phyloP scores from a whole-genome alignment of 805 yeast genomes.

The Candida bentonensis region DNA sequence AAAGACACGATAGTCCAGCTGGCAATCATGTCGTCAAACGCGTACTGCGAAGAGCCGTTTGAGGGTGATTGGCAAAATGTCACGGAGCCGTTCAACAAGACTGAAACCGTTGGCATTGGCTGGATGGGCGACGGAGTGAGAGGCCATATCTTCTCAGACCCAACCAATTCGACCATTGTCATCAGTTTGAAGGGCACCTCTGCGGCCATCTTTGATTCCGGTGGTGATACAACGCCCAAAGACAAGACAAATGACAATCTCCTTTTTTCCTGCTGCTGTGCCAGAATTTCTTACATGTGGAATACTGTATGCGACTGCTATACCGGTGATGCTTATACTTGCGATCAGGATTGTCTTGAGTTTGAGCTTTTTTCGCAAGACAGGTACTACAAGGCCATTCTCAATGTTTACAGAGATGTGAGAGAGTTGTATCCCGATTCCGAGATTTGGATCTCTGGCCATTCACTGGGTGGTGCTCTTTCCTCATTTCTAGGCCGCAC shows the following conservation, averaged over 20 bases:
- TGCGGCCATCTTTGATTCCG: conserved; percentile 48
- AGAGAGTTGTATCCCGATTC: conserved; percentile 50
- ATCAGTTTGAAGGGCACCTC: conserved; percentile 85
- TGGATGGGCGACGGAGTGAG: conserved; percentile 80
- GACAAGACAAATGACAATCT: conserved; percentile 83
- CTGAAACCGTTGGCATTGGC: conserved; percentile 53
- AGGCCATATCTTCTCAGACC: conserved; percentile 74
- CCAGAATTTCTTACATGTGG: conserved; percentile 84
- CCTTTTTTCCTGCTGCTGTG: conserved; percentile 91
- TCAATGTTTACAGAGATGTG: conserved; percentile 67
- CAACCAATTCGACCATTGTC: conserved; percentile 44
- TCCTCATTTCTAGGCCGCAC: conserved; percentile 76
- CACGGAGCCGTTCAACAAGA: conserved; percentile 36
- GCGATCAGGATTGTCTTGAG: conserved; percentile 80
- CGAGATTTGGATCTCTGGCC: conserved; percentile 85
- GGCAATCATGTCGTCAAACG: conserved; percentile 81
- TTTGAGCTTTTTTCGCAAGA: conserved; percentile 59
- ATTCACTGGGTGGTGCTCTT: conserved; percentile 85
- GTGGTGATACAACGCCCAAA: conserved; percentile 57
- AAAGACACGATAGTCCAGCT: conserved; percentile 56
- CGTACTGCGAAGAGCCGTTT: conserved; percentile 66
- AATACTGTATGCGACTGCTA: conserved; percentile 92
- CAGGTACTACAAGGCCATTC: conserved; percentile 65
- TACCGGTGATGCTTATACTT: conserved; percentile 58
- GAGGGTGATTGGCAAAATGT: conserved; percentile 84